Evolutionary conservation across 2,329 filamentous ascomycete genomes (phyloP).

Genomic region (Penicillium corylophilum): DNA sequence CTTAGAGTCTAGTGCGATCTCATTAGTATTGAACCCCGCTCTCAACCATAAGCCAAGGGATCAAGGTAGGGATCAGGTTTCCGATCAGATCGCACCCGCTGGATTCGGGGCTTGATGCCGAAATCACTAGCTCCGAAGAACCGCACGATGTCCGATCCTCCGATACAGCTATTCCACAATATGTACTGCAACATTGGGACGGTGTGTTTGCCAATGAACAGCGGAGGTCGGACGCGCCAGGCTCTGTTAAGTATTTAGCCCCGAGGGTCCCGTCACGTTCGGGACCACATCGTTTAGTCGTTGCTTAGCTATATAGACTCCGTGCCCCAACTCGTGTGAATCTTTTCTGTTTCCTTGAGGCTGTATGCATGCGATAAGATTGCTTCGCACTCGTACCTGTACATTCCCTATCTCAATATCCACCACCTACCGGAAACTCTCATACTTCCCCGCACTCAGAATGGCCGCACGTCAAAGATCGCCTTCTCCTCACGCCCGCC

Average conservation of each 20-base stretch:
- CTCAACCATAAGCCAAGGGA: neutral
- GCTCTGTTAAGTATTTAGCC: constrained; percentile 1
- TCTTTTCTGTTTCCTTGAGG: too few relatives aligned
- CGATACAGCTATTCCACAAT: neutral
- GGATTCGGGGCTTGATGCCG: constrained; percentile 12
- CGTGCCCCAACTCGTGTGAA: neutral
- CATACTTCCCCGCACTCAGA: neutral
- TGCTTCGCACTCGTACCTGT: neutral
- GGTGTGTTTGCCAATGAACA: neutral
- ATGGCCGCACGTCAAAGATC: constrained; percentile 10
- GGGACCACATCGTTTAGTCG: neutral
- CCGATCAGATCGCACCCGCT: constrained; percentile 3
- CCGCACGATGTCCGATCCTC: neutral
- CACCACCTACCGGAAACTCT: neutral
- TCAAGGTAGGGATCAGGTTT: neutral
- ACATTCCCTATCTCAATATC: neutral
- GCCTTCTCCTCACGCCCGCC: constrained; percentile 6
- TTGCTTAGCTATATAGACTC: neutral
- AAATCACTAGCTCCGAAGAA: constrained; percentile 5
- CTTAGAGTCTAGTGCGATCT: neutral
- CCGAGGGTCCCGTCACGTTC: constrained; percentile 2
- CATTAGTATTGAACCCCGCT: too few relatives aligned
- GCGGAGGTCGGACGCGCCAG: neutral
- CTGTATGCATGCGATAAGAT: neutral
- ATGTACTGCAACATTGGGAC: too few relatives aligned